phyloP scores from a whole-genome alignment of 495 filamentous ascomycete species.

The Pseudoneurospora amorphoporcata region DNA sequence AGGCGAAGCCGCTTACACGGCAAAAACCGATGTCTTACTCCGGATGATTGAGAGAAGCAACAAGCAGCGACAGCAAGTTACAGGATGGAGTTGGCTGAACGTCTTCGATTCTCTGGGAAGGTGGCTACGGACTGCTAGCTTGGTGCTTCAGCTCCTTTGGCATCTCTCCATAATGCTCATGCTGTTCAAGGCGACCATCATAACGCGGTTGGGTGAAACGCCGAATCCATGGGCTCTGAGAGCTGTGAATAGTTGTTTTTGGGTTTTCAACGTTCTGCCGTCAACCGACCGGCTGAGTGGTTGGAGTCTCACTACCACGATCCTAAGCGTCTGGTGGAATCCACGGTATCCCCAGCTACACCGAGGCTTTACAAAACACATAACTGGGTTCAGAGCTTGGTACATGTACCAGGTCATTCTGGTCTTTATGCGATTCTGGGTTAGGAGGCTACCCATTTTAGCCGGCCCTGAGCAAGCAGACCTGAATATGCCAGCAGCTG shows the following conservation, averaged over 20 bases:
- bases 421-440: conserved; percentile 45
- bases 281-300: conserved; percentile 26
- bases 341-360: conserved; percentile 54
- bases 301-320: conserved; percentile 41
- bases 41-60: conserved; percentile 58
- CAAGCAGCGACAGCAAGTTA: conserved; percentile 29
- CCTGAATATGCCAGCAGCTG: conserved; percentile 29
- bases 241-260: conserved; percentile 24
- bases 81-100: conserved; percentile 40
- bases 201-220: conserved; percentile 18
- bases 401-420: conserved; percentile 58
- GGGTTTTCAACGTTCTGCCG: conserved; percentile 12
- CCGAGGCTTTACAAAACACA: conserved; percentile 51
- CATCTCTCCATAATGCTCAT: conserved; percentile 30
- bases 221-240: conserved; percentile 17
- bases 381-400: conserved; percentile 55
- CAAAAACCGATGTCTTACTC: conserved; percentile 66
- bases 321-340: conserved; percentile 67
- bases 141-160: conserved; percentile 44
- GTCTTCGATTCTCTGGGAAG: conserved; percentile 34
- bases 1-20: conserved; percentile 58
- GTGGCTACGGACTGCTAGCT: conserved; percentile 42
- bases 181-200: conserved; percentile 10
- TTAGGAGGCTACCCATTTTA: conserved; percentile 39
- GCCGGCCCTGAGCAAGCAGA: conserved; percentile 30